phyloP scores from a whole-genome alignment of 2,329 filamentous ascomycete genomes.

The Drechmeria coniospora region DNA sequence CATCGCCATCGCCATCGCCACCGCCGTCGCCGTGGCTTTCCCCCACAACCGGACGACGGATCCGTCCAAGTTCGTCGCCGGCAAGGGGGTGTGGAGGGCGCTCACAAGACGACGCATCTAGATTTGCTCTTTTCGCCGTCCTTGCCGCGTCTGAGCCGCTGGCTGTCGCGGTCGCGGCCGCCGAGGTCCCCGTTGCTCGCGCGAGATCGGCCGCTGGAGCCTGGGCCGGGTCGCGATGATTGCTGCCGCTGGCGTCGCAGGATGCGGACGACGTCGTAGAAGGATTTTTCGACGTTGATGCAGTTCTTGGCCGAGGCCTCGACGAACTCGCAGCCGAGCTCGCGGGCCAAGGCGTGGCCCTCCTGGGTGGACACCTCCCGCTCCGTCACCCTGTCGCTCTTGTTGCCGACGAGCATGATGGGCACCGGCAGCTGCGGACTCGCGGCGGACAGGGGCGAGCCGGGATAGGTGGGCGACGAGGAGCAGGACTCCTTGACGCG shows the following conservation, averaged over 20 bases:
- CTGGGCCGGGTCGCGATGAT: constrained; percentile 23
- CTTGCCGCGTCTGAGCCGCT: constrained; percentile 17
- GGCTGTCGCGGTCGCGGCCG: constrained; percentile 15
- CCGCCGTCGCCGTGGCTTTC: no score
- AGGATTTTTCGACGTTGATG: constrained; percentile 96
- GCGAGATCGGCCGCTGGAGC: constrained; percentile 21
- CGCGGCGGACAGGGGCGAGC: constrained; percentile 51
- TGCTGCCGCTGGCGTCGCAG: constrained; percentile 67
- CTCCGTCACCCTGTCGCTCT: constrained; percentile 91
- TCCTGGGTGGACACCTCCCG: constrained; percentile 94
- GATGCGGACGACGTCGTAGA: constrained; percentile 92
- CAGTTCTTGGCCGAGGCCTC: constrained; percentile 96
- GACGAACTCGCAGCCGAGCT: constrained; percentile 90
- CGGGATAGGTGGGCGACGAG: constrained; percentile 61
- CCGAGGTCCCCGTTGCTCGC: constrained; percentile 20
- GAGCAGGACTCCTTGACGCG: constrained; percentile 85
- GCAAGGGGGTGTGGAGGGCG: constrained; percentile 1
- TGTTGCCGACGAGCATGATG: constrained; percentile 97
- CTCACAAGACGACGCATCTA: constrained; percentile 26
- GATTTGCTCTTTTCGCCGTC: constrained; percentile 20
- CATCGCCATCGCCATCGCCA: no score
- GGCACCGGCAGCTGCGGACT: constrained; percentile 57
- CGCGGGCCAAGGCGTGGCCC: constrained; percentile 77
- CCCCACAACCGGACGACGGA: no score
- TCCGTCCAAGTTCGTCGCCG: no score